Evolutionary conservation across 202 grass and related monocot species (phyloP).

Genomic region (Saccharum hybrid): DNA sequence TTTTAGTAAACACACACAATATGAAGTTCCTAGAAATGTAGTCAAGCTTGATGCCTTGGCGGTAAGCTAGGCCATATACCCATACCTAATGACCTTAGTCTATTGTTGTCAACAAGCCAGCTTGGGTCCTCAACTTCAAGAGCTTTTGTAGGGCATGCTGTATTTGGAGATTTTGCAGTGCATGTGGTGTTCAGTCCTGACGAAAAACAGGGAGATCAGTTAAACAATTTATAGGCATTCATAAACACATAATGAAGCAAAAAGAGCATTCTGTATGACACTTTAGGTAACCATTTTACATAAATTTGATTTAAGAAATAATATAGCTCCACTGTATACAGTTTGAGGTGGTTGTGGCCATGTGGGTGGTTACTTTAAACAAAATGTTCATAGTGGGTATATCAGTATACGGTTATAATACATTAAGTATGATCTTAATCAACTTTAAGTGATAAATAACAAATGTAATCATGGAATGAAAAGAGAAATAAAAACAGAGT

Average conservation of each 20-base stretch:
- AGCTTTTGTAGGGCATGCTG: conserved; percentile 37
- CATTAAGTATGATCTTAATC: not conserved
- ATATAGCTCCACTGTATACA: conserved; percentile 12
- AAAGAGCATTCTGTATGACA: conserved; percentile 2
- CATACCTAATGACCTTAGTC: conserved; percentile 74
- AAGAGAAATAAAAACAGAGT: conserved; percentile 18
- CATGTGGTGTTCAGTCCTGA: conserved; percentile 31
- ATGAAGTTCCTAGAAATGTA: conserved; percentile 29
- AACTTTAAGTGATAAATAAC: conserved; percentile 28
- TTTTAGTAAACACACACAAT: conserved; percentile 21
- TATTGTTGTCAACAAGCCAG: conserved; percentile 77
- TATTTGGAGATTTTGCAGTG: conserved; percentile 44
- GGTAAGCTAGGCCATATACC: conserved; percentile 37
- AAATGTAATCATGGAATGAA: conserved; percentile 25
- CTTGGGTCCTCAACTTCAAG: conserved; percentile 67
- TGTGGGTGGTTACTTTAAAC: not conserved
- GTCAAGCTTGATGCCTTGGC: conserved; percentile 18
- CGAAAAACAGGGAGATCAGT: conserved; percentile 13
- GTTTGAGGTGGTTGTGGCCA: not conserved
- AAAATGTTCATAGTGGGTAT: not conserved
- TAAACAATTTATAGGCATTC: conserved; percentile 26
- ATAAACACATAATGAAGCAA: conserved; percentile 36
- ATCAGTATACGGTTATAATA: conserved; percentile 3
- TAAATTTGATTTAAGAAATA: conserved; percentile 5
- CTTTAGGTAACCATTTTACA: conserved; percentile 29